Percentiles rank a stretch among this genome's conserved stretches.
These are phyloP conservation scores for Fusarium virguliforme DNA, from an alignment of 2,329 filamentous ascomycete genomes.

Conservation along the genomic window DNA sequence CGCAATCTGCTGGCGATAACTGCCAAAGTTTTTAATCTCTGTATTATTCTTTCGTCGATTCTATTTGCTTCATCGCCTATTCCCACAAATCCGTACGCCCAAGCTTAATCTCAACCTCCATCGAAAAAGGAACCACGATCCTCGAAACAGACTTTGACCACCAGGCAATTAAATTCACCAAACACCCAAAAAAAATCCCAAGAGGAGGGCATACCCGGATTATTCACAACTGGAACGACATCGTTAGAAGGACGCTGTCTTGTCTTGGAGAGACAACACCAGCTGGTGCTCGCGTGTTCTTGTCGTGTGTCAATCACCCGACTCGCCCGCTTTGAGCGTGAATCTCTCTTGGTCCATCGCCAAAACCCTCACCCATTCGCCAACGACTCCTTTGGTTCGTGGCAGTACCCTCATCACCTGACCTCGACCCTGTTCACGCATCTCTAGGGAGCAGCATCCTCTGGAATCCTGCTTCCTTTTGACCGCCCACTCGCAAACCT, in stretches of 20 bases:
- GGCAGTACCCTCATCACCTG: slow-evolving; percentile 37
- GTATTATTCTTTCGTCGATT: slow-evolving; percentile 53
- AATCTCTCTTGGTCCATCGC: slow-evolving; percentile 38
- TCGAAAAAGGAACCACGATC: slow-evolving; percentile 47
- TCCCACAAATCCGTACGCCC: slow-evolving; percentile 33
- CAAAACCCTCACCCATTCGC: slow-evolving; percentile 23
- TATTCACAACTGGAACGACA: slow-evolving; percentile 46
- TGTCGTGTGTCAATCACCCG: slow-evolving; percentile 46
- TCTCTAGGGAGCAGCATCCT: slow-evolving; percentile 24
- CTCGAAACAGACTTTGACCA: slow-evolving; percentile 44
- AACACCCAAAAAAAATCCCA: slow-evolving; percentile 49
- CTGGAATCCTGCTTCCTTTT: slow-evolving; percentile 39
- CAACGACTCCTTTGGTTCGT: slow-evolving; percentile 19
- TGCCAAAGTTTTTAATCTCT: slow-evolving; percentile 50
- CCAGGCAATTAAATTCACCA: slow-evolving; percentile 51
- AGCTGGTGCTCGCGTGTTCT: slow-evolving; percentile 48
- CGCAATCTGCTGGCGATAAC: slow-evolving; percentile 52
- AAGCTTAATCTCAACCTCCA: slow-evolving; percentile 47
- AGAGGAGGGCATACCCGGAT: slow-evolving; percentile 35
- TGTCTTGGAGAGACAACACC: slow-evolving; percentile 45
- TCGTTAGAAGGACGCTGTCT: slow-evolving; percentile 42
- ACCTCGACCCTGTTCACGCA: slow-evolving; percentile 27
- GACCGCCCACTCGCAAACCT: slow-evolving; percentile 20
- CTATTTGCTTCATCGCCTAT: slow-evolving; percentile 47
- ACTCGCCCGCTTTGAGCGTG: slow-evolving; percentile 47